Conservation (phyloP, 2,329 filamentous ascomycete genomes). For the Exophiala lecanii-corni region DNA sequence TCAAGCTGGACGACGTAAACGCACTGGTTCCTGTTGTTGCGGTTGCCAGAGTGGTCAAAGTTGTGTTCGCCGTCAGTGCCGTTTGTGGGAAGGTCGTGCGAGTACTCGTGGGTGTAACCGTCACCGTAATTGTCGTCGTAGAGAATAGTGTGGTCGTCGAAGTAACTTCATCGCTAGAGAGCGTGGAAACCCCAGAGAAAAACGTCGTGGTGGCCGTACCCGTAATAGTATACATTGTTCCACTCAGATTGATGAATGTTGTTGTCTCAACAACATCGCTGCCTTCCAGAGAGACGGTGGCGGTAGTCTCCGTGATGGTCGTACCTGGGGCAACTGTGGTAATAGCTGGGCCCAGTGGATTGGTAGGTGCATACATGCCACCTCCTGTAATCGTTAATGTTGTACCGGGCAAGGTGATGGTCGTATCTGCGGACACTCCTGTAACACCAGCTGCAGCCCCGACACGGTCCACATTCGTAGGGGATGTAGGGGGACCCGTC, state of each 20-base stretch:
- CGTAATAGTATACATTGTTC: slow-evolving; percentile 8
- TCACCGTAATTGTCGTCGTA: slow-evolving; percentile 7
- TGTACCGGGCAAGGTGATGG: not conserved
- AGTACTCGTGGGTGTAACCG: slow-evolving; percentile 9
- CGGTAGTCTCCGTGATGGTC: not conserved
- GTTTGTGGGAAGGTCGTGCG: not conserved
- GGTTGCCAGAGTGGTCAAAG: not conserved
- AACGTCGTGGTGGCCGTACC: slow-evolving; percentile 11
- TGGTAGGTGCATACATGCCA: not conserved
- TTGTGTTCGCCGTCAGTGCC: not conserved
- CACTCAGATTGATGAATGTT: slow-evolving; percentile 1
- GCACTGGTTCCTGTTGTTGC: slow-evolving; percentile 2
- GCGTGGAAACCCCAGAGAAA: slow-evolving; percentile 1
- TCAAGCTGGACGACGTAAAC: slow-evolving; percentile 5
- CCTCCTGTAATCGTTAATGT: not conserved
- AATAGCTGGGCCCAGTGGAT: not conserved
- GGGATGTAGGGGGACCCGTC: not conserved
- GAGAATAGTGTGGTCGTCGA: slow-evolving; percentile 5
- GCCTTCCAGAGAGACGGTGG: slow-evolving; percentile 1
- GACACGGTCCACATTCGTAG: not conserved
- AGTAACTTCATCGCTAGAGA: slow-evolving; percentile 2
- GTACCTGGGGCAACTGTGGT: not conserved
- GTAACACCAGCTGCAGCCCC: too few relatives aligned
- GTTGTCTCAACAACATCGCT: slow-evolving; percentile 1
- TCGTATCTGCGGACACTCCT: not conserved